phyloP scores from a whole-genome alignment of 2,329 filamentous ascomycete genomes.

The Magnaporthiopsis poae region DNA sequence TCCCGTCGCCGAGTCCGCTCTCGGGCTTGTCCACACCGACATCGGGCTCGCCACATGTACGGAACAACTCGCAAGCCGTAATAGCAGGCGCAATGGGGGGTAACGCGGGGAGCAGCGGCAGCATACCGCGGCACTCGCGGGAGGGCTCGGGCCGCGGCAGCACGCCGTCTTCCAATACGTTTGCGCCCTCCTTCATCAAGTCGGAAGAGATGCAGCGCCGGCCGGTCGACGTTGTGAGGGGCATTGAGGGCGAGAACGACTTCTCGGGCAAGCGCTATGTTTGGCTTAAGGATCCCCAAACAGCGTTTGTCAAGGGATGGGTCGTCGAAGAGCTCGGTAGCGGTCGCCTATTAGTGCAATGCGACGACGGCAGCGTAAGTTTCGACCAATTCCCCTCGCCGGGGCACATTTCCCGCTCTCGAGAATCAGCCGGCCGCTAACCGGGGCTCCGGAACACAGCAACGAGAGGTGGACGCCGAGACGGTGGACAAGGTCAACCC shows the following conservation, averaged over 20 bases:
- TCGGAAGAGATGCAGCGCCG: constrained; percentile 59
- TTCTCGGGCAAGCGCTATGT: constrained; percentile 98
- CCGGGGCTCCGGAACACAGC: constrained; percentile 34
- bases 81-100: constrained; percentile 28
- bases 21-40: constrained; percentile 21
- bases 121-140: constrained; percentile 30
- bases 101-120: constrained; percentile 12
- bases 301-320: constrained; percentile 86
- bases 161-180: constrained; percentile 64
- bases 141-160: constrained; percentile 49
- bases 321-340: constrained; percentile 70
- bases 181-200: constrained; percentile 93
- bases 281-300: constrained; percentile 81
- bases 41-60: constrained; percentile 38
- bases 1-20: constrained; percentile 39
- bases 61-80: constrained; percentile 51
- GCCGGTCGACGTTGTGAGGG: constrained; percentile 45
- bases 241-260: constrained; percentile 94
- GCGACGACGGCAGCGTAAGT: constrained; percentile 78
- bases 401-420: neutral
- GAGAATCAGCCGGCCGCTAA: neutral
- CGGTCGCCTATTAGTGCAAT: constrained; percentile 72
- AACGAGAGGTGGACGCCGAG: constrained; percentile 77
- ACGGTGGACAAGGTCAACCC: constrained; percentile 98
- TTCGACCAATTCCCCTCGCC: neutral